Conservation (phyloP, 1,284 basidiomycete genomes). For the Pisolithus thermaeus region DNA sequence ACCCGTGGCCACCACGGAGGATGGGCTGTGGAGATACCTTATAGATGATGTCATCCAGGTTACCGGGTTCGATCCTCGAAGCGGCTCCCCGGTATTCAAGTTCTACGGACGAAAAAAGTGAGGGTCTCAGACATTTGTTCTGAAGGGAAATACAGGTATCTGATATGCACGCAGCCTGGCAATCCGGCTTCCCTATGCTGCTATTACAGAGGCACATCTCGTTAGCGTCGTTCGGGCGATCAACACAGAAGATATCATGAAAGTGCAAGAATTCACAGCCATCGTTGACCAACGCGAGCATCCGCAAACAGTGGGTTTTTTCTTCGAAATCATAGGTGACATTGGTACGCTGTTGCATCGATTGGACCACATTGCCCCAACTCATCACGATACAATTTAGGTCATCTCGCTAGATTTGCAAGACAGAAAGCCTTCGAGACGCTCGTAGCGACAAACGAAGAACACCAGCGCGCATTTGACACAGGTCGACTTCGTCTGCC, state of each 20-base stretch:
- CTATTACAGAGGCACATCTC: slow-evolving; percentile 12
- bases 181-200: slow-evolving; percentile 4
- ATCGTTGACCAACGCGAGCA: slow-evolving; percentile 9
- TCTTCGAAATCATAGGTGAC: slow-evolving; percentile 13
- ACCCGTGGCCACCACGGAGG: slow-evolving; percentile 18
- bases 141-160: no score
- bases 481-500: slow-evolving; percentile 7
- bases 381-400: neutral
- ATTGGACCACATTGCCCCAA: neutral
- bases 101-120: slow-evolving; percentile 3
- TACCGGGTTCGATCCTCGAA: slow-evolving; percentile 16
- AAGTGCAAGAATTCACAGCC: slow-evolving; percentile 13
- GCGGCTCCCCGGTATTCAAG: neutral
- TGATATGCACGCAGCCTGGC: slow-evolving; percentile 4
- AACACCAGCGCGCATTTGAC: neutral
- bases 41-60: slow-evolving; percentile 19
- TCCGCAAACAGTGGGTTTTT: slow-evolving; percentile 10
- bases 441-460: slow-evolving; percentile 4
- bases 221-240: slow-evolving; percentile 1
- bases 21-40: slow-evolving; percentile 23
- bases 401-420: slow-evolving; percentile 3
- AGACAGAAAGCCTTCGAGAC: slow-evolving; percentile 9
- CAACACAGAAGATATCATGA: slow-evolving; percentile 1
- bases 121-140: neutral
- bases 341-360: slow-evolving; percentile 1